Conservation (phyloP, 257 asterid species). For the Scutellaria minor region DNA sequence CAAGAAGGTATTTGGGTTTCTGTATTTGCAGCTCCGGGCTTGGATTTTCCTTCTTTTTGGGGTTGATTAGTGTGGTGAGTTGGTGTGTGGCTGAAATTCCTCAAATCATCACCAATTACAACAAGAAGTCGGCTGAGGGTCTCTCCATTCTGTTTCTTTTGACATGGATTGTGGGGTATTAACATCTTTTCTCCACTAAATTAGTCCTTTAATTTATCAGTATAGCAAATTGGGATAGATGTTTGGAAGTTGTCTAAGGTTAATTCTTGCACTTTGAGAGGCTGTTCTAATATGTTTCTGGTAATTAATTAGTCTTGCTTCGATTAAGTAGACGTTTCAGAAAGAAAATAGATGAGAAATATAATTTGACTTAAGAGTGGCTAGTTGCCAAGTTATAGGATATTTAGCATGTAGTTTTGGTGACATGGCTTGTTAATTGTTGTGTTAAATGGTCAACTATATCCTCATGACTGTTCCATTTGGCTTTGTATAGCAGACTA, state of each 20-base stretch:
- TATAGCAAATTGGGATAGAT: not conserved
- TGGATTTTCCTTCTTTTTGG: conserved; percentile 51
- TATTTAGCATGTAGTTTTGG: not conserved
- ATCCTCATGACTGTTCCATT: not conserved
- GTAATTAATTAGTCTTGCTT: conserved; percentile 15
- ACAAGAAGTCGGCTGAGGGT: conserved; percentile 61
- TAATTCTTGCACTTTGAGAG: not conserved
- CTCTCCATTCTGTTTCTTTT: conserved; percentile 60
- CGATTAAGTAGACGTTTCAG: not conserved
- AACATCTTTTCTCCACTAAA: too few species aligned
- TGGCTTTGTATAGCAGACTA: not conserved
- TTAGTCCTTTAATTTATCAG: not conserved
- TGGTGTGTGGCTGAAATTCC: conserved; percentile 86
- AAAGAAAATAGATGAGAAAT: not conserved
- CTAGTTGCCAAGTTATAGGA: not conserved
- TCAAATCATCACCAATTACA: conserved; percentile 66
- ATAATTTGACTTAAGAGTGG: not conserved
- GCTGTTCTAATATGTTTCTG: not conserved
- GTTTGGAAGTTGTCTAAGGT: conserved; percentile 22
- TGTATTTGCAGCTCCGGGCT: conserved; percentile 47
- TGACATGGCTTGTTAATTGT: not conserved
- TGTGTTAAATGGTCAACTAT: not conserved
- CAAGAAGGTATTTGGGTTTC: conserved; percentile 37
- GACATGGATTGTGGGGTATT: conserved; percentile 81
- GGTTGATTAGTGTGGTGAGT: conserved; percentile 60